Evolutionary conservation across 169 alveolate genomes (phyloP), one percentile per base, ranked within the genome.

Genomic region (Plasmodium inui): DNA sequence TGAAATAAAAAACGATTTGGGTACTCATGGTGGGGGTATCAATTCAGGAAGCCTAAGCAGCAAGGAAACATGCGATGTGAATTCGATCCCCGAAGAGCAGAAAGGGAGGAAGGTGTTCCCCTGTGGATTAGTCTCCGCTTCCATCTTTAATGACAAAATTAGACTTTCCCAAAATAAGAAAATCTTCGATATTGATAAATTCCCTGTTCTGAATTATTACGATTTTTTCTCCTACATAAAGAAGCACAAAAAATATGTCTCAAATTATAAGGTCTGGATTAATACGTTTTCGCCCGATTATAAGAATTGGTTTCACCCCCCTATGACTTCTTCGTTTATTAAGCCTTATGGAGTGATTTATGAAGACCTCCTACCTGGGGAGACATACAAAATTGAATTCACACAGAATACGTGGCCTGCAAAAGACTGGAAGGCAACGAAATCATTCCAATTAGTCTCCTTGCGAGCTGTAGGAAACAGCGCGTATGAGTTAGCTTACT

Each of bases 251-350:
- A 32, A 86, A n/a, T 74, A 50, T 76, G 37, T 72, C 7, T 28
- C 76, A 6, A 67, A 76, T 39, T 86, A 86, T 86, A 74, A 55
- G 44, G 32, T 86, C 9, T 86, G 93, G 93, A 12, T 86, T 34
- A 73, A 86, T 76, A 50, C 73, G 1, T 70, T 86, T 41, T 86
- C 93, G 2, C 74, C 80, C 6, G 93, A 86, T 5, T 86, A 86
- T 19, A 86, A 86, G 37, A 86, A 70, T 22, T 86, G 93, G 93
- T 74, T 76, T 6, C 39, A 30, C 8, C 83, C 93, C 0, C 93
- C 93, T 46, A 74, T 86, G 93, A 86, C 93, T 34, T 86, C 93
- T n/a, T 86, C 93, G 14, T 86, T 86, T 50, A 86, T 86, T 17
- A 86, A 86, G 9, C 74, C 93, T 1, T 86, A 86, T 50, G 93